phyloP scores from a whole-genome alignment of 129 eudicot species.

The Flaveria trinervia region DNA sequence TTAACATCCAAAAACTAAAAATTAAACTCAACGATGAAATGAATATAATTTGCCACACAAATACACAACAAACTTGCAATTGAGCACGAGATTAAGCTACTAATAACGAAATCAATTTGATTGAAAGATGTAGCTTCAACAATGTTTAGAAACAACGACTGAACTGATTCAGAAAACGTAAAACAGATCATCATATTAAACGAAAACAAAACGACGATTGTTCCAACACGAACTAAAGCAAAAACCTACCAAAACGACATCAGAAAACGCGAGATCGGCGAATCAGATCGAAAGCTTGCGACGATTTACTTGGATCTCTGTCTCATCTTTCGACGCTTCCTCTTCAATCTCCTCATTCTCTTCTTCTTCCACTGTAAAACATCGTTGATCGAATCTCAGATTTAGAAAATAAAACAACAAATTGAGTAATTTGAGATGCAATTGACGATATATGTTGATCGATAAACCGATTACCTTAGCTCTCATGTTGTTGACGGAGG shows the following conservation, averaged over 20 bases:
- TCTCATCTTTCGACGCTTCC: slow-evolving; percentile 70
- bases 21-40: not conserved
- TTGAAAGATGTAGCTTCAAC: not conserved
- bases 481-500: not conserved
- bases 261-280: not conserved
- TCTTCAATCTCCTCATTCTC: slow-evolving; percentile 62
- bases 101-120: not conserved
- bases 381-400: not conserved
- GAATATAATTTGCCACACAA: not conserved
- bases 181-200: not conserved
- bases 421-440: not conserved
- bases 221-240: not conserved
- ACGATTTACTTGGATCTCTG: slow-evolving; percentile 52
- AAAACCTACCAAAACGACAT: not conserved
- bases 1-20: not conserved
- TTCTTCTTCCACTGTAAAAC: slow-evolving; percentile 53
- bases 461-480: not conserved
- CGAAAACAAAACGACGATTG: not conserved
- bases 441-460: not conserved
- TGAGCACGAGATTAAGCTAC: not conserved
- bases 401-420: not conserved
- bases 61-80: not conserved
- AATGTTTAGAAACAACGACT: not conserved
- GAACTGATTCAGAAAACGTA: slow-evolving; percentile 1
- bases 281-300: not conserved